Conservation (phyloP, 2,329 filamentous ascomycete genomes). For the Dendrostoma leiphaemia region DNA sequence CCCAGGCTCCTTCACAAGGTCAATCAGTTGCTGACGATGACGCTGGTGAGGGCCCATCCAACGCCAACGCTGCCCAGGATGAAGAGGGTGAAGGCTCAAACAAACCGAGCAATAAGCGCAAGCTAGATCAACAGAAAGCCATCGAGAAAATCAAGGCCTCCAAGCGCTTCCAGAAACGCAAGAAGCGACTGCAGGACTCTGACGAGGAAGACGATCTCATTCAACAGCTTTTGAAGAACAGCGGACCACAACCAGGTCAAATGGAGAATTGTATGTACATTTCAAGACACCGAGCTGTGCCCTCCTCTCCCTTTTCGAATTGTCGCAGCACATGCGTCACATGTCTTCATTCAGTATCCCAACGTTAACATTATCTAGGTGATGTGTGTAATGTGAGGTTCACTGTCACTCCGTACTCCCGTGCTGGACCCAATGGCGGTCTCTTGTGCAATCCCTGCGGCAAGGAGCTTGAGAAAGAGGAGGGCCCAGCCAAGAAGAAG, state of each 20-base stretch:
- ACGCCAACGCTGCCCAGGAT: slow-evolving; percentile 22
- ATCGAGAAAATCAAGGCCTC: slow-evolving; percentile 62
- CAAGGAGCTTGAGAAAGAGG: slow-evolving; percentile 67
- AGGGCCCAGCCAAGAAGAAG: slow-evolving; percentile 55
- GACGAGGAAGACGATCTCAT: slow-evolving; percentile 52
- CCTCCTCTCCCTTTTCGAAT: no score
- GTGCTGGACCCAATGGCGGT: slow-evolving; percentile 77
- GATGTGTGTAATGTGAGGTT: slow-evolving; percentile 84
- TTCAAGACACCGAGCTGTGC: neutral
- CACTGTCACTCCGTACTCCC: slow-evolving; percentile 87
- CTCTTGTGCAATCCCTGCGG: slow-evolving; percentile 83
- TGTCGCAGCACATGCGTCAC: no score
- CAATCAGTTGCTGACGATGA: slow-evolving; percentile 29
- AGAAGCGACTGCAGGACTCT: slow-evolving; percentile 34
- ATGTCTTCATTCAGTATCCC: neutral
- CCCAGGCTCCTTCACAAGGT: slow-evolving; percentile 30
- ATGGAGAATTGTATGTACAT: slow-evolving; percentile 68
- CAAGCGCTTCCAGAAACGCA: slow-evolving; percentile 56
- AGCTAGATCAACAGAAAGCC: slow-evolving; percentile 52
- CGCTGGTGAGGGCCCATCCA: slow-evolving; percentile 25
- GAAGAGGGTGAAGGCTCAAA: slow-evolving; percentile 30
- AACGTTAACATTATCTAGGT: slow-evolving; percentile 4
- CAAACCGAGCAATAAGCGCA: slow-evolving; percentile 37
- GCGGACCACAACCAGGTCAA: slow-evolving; percentile 71
- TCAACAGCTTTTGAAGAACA: slow-evolving; percentile 44